phyloP scores from a whole-genome alignment of 192 early-diverging fungal species.

The Linderina pennispora region DNA sequence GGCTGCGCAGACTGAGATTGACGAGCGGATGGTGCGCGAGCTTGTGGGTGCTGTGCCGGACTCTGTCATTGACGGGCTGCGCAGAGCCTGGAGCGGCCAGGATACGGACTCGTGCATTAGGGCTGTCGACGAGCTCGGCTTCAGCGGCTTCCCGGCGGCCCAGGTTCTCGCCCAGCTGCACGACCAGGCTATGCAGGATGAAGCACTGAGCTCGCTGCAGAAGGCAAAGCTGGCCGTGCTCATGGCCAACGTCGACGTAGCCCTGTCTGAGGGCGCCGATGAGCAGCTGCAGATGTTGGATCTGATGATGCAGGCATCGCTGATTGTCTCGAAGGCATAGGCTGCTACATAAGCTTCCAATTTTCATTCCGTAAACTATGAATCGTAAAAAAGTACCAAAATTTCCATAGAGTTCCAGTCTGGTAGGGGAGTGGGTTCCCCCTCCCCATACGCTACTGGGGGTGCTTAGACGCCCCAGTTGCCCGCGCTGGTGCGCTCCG shows the following conservation, averaged over 20 bases:
- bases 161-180: constrained; percentile 74
- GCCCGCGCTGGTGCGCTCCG: background rate
- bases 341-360: background rate
- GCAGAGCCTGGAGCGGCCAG: constrained; percentile 50
- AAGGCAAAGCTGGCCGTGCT: constrained; percentile 64
- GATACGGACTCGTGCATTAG: too few relatives aligned
- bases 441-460: too few relatives aligned
- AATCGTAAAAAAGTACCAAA: background rate
- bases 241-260: constrained; percentile 66
- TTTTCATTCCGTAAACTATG: background rate
- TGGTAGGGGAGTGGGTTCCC: too few relatives aligned
- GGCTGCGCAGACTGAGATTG: constrained; percentile 39
- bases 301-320: constrained; percentile 53
- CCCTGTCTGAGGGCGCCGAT: constrained; percentile 79
- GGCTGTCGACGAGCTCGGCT: constrained; percentile 55
- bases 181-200: constrained; percentile 55
- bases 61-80: constrained; percentile 53
- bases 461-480: background rate
- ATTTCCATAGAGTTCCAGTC: background rate
- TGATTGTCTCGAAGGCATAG: constrained; percentile 9
- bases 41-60: constrained; percentile 74
- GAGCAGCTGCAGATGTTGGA: constrained; percentile 82
- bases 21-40: constrained; percentile 54
- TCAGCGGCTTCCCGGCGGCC: constrained; percentile 68
- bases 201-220: constrained; percentile 56